Evolutionary conservation across 106 monocot species (phyloP).

Genomic region (Xerophyta viscosa): DNA sequence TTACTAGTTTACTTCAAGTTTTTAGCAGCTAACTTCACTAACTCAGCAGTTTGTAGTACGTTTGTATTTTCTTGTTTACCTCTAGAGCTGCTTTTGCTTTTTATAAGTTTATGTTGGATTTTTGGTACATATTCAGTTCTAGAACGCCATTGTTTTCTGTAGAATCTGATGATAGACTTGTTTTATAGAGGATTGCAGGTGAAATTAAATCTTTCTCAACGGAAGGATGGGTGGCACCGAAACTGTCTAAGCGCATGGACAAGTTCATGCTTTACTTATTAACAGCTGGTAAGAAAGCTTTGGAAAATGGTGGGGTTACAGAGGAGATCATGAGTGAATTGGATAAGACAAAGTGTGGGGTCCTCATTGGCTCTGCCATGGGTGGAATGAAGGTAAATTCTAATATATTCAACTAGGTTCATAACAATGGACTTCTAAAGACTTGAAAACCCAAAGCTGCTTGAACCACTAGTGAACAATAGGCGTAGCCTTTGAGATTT

Average conservation of each 20-base stretch:
- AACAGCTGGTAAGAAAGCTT: constrained; percentile 73
- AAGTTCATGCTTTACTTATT: constrained; percentile 81
- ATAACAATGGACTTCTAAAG: too few relatives aligned
- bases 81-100: too few relatives aligned
- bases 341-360: constrained; percentile 66
- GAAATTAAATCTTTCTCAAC: constrained; percentile 74
- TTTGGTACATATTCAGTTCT: too few relatives aligned
- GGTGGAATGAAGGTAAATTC: constrained; percentile 68
- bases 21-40: too few relatives aligned
- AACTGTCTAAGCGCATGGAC: constrained; percentile 67
- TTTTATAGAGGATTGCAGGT: constrained; percentile 64
- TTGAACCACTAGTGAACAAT: too few relatives aligned
- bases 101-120: too few relatives aligned
- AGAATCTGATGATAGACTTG: constrained; percentile 2
- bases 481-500: too few relatives aligned
- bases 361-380: constrained; percentile 79
- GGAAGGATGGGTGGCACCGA: constrained; percentile 73
- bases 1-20: too few relatives aligned
- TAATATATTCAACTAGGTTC: too few relatives aligned
- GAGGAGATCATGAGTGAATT: constrained; percentile 46
- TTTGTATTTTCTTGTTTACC: too few relatives aligned
- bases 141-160: background rate
- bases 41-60: too few relatives aligned
- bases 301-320: constrained; percentile 58
- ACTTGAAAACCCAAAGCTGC: too few relatives aligned